Evolutionary conservation across 495 filamentous ascomycete species (phyloP).

Genomic region (Annulohypoxylon stygium): DNA sequence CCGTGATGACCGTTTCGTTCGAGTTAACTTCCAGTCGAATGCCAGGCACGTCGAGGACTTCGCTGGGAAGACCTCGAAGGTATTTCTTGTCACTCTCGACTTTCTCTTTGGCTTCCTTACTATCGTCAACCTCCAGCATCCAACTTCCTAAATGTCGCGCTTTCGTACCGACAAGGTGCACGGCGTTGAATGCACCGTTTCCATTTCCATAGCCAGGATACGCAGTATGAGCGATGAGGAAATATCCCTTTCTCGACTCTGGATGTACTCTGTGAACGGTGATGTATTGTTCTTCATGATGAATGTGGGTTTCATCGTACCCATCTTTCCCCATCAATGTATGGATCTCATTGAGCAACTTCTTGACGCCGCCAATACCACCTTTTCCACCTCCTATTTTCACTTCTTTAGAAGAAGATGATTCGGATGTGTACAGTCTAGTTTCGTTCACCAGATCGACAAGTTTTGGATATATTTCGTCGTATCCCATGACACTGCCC

Average conservation of each 20-base stretch:
- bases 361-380: constrained; percentile 91
- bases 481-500: constrained; percentile 98
- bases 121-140: constrained; percentile 84
- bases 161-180: constrained; percentile 77
- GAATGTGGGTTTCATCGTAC: constrained; percentile 95
- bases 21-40: constrained; percentile 74
- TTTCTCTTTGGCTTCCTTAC: constrained; percentile 71
- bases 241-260: constrained; percentile 88
- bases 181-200: constrained; percentile 79
- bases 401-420: constrained; percentile 69
- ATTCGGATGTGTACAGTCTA: constrained; percentile 80
- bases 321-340: constrained; percentile 92
- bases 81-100: constrained; percentile 75
- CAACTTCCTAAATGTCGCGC: constrained; percentile 89
- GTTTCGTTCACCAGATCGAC: constrained; percentile 92
- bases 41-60: constrained; percentile 78
- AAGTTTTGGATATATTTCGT: constrained; percentile 93
- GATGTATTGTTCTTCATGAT: constrained; percentile 95
- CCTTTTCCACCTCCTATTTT: constrained; percentile 73
- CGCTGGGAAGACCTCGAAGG: constrained; percentile 84
- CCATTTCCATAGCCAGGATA: constrained; percentile 89
- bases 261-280: constrained; percentile 97
- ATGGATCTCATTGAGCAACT: constrained; percentile 91
- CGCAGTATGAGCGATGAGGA: constrained; percentile 94
- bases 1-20: constrained; percentile 80